Conservation (phyloP, 2,329 filamentous ascomycete genomes). For the Juglanconis juglandina region DNA sequence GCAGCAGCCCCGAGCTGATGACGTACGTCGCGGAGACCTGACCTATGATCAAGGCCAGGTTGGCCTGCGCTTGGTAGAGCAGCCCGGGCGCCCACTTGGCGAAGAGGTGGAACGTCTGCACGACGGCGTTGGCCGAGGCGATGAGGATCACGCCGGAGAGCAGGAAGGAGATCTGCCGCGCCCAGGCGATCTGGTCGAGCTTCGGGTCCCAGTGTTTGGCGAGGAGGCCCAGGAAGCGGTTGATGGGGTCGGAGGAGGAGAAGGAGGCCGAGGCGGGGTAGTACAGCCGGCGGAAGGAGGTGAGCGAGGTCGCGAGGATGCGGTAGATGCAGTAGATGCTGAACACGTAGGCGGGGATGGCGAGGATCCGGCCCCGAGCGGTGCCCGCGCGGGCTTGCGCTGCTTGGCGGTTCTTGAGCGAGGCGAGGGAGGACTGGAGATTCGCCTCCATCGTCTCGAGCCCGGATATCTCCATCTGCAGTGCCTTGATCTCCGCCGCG, state of each 20-base stretch:
- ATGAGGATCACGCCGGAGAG: conserved; percentile 80
- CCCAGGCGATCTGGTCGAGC: conserved; percentile 79
- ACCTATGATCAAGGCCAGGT: conserved; percentile 73
- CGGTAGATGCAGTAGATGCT: conserved; percentile 82
- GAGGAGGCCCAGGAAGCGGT: conserved; percentile 73
- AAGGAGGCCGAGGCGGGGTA: conserved; percentile 47
- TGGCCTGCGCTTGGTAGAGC: conserved; percentile 71
- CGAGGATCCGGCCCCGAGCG: conserved; percentile 59
- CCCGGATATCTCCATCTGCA: conserved; percentile 74
- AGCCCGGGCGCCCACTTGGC: conserved; percentile 69
- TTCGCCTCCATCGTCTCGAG: conserved; percentile 76
- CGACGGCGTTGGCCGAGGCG: conserved; percentile 74
- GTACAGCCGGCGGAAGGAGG: conserved; percentile 60
- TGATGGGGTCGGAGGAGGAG: conserved; percentile 75
- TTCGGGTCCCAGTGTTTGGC: conserved; percentile 81
- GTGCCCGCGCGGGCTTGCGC: conserved; percentile 67
- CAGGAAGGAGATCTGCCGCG: conserved; percentile 79
- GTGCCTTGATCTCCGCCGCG: conserved; percentile 53
- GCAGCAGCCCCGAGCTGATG: conserved; percentile 72
- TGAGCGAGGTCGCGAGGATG: conserved; percentile 67
- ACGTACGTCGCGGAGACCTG: conserved; percentile 84
- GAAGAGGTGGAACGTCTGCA: conserved; percentile 83
- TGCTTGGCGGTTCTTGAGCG: conserved; percentile 60
- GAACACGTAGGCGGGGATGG: conserved; percentile 64
- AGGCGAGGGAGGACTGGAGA: conserved; percentile 61